A percentile compares a stretch with the other conserved stretches of the same genome.
These are phyloP conservation scores for Lyophyllum decastes DNA, from an alignment of 768 basidiomycete species.

Conservation along the genomic window DNA sequence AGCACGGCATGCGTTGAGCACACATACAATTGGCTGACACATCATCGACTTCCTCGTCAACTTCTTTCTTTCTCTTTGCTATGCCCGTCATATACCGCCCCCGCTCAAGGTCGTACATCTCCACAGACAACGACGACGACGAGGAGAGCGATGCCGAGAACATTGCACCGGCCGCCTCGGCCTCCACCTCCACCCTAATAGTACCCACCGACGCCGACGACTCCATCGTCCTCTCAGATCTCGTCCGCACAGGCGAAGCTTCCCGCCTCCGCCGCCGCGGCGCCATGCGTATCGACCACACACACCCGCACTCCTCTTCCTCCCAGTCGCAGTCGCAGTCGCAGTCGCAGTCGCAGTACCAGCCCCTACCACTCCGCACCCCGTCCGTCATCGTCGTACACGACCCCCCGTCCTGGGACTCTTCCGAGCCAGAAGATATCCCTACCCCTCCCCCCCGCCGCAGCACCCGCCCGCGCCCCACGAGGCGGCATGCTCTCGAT, in stretches of 20 bases:
- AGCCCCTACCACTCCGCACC: background rate
- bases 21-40: too few species aligned
- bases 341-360: too few species aligned
- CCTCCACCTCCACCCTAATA: background rate
- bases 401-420: slow-evolving; percentile 28
- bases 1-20: too few species aligned
- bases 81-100: background rate
- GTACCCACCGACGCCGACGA: slow-evolving; percentile 53
- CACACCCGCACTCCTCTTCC: slow-evolving; percentile 1
- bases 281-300: slow-evolving; percentile 63
- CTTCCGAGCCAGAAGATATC: slow-evolving; percentile 15
- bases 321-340: too few species aligned
- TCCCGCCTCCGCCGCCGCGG: slow-evolving; percentile 74
- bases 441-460: slow-evolving; percentile 1
- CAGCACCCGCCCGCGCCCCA: slow-evolving; percentile 2
- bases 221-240: slow-evolving; percentile 71
- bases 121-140: slow-evolving; percentile 7
- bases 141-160: background rate
- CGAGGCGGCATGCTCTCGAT: background rate
- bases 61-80: background rate
- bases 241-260: slow-evolving; percentile 73
- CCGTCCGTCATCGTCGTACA: slow-evolving; percentile 13
- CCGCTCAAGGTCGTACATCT: background rate
- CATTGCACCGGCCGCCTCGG: background rate
- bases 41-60: too few species aligned